A percentile compares a stretch with the other conserved stretches of the same genome.
These are phyloP conservation scores for Paecilomyces sp. DNA, from an alignment of 2,329 filamentous ascomycete genomes.

Conservation along the genomic window DNA sequence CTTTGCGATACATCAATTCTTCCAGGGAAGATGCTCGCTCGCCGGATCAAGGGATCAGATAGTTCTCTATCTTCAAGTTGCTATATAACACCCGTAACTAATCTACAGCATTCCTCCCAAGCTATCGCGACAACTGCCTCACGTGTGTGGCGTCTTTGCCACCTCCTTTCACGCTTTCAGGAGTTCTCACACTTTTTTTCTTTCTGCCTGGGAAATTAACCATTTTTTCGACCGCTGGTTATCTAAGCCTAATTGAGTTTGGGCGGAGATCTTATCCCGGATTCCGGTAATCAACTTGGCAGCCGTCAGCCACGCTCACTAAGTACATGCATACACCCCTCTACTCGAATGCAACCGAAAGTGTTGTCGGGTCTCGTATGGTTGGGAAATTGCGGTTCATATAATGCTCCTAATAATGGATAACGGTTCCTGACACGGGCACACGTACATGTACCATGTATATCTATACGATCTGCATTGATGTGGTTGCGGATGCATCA, in stretches of 20 bases:
- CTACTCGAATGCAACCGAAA: no score
- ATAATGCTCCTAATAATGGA: neutral
- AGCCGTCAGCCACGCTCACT: neutral
- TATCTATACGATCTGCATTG: neutral
- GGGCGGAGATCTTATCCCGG: neutral
- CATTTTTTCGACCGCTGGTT: neutral
- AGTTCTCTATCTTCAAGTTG: no score
- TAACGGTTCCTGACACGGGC: neutral
- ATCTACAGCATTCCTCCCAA: neutral
- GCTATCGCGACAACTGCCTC: neutral
- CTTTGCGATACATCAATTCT: neutral
- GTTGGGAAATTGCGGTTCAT: neutral
- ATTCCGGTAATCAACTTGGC: neutral
- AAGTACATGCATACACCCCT: no score
- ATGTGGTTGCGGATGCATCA: neutral
- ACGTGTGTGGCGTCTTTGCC: neutral
- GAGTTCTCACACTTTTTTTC: neutral
- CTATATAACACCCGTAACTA: neutral
- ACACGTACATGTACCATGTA: neutral
- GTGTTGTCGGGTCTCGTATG: neutral
- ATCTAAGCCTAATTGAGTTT: neutral
- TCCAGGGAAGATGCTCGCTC: neutral
- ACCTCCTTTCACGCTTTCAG: neutral
- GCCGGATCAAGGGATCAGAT: neutral
- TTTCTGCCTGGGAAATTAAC: neutral